Evolutionary conservation across 1,139 yeast species (phyloP).

Genomic region (Waltiozyma sp.): DNA sequence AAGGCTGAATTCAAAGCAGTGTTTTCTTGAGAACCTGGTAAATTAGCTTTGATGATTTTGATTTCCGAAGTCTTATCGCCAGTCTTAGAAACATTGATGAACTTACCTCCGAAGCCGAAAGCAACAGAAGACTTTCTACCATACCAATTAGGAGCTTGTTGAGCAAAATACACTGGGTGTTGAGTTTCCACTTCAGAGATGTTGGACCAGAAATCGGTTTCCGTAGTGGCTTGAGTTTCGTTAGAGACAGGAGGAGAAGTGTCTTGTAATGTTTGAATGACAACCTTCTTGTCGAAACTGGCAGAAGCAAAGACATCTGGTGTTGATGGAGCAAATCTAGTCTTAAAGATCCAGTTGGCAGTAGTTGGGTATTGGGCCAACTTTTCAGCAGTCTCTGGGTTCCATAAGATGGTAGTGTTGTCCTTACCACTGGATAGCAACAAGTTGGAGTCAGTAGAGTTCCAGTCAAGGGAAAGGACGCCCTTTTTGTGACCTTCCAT

Average conservation of each 20-base stretch:
- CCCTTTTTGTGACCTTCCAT: conserved; percentile 83
- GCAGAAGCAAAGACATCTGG: conserved; percentile 94
- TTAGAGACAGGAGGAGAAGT: conserved; percentile 39
- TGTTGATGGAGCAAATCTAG: conserved; percentile 74
- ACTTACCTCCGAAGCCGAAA: conserved; percentile 91
- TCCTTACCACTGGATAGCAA: conserved; percentile 88
- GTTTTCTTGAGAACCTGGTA: conserved; percentile 31
- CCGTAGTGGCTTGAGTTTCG: conserved; percentile 36
- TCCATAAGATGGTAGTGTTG: conserved; percentile 82
- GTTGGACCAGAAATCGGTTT: conserved; percentile 81
- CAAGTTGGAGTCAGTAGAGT: conserved; percentile 66
- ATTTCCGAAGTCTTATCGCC: conserved; percentile 35
- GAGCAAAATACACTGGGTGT: conserved; percentile 51
- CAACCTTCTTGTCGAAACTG: conserved; percentile 80
- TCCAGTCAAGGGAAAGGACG: conserved; percentile 88
- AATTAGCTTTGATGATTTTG: conserved; percentile 36
- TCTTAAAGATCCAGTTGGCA: conserved; percentile 88
- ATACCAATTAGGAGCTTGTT: conserved; percentile 89
- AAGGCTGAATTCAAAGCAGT: conserved; percentile 45
- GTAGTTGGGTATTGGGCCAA: conserved; percentile 86
- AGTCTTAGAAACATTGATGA: conserved; percentile 45
- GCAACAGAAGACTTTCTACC: conserved; percentile 63
- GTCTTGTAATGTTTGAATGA: conserved; percentile 82
- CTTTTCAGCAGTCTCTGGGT: conserved; percentile 60
- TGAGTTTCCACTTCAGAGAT: conserved; percentile 65